Conservation (phyloP, 2,329 filamentous ascomycete genomes). For the Aspergillus cejpii region DNA sequence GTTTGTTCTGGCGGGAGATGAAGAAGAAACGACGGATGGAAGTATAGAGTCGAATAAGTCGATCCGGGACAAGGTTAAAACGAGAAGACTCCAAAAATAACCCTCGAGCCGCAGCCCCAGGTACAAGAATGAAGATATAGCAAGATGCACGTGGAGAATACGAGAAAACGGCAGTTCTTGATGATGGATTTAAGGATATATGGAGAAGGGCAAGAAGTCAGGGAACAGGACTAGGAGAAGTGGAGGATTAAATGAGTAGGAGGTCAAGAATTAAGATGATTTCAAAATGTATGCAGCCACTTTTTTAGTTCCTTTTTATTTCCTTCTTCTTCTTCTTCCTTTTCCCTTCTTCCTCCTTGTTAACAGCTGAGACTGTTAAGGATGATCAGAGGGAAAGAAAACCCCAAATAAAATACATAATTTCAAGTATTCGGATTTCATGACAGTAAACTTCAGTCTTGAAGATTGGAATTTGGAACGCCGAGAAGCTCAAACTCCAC, state of each 20-base stretch:
- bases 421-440: too few relatives aligned
- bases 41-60: neutral
- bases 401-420: too few relatives aligned
- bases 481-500: conserved; percentile 14
- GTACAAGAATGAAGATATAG: conserved; percentile 12
- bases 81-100: conserved; percentile 18
- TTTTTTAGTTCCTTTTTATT: conserved; percentile 1
- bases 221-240: conserved; percentile 2
- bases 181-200: conserved; percentile 8
- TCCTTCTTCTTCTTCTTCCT: neutral
- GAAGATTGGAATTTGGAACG: conserved; percentile 11
- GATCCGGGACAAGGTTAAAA: neutral
- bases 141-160: conserved; percentile 24
- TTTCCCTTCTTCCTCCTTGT: neutral
- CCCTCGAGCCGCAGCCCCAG: conserved; percentile 20
- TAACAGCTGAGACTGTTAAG: too few relatives aligned
- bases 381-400: neutral
- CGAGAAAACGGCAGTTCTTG: conserved; percentile 20
- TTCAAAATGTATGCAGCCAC: conserved; percentile 7
- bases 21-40: neutral
- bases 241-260: conserved; percentile 4
- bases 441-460: too few relatives aligned
- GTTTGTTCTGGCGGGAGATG: neutral
- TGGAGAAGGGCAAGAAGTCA: conserved; percentile 2
- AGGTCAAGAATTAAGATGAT: conserved; percentile 1